Conservation (phyloP, 2,329 filamentous ascomycete species). For the Pseudocercospora fijiensis region DNA sequence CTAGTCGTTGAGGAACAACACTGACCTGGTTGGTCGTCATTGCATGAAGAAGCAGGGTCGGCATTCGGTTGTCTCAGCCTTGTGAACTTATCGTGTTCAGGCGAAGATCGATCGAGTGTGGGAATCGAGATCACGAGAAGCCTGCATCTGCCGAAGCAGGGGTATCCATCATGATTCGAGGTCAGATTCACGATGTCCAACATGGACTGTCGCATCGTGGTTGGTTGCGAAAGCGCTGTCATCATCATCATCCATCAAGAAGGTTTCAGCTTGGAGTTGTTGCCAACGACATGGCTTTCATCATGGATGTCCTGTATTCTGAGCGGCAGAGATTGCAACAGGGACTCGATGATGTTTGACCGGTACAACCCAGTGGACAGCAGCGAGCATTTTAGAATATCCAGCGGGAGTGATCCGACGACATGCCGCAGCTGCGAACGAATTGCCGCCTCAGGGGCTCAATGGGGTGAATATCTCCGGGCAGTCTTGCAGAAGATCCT, state of each 20-base stretch:
- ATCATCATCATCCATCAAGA: too few species aligned
- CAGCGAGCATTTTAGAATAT: neutral
- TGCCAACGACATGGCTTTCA: neutral
- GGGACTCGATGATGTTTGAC: too few species aligned
- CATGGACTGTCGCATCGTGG: neutral
- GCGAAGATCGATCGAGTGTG: too few species aligned
- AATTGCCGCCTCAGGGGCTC: conserved; percentile 22
- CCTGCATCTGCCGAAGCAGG: neutral
- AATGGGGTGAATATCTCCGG: conserved; percentile 16
- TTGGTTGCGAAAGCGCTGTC: neutral
- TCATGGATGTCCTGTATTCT: neutral
- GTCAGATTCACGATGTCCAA: neutral
- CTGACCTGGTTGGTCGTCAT: neutral
- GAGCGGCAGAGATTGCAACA: neutral
- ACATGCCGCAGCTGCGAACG: conserved; percentile 22
- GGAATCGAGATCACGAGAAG: neutral
- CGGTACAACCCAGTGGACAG: neutral
- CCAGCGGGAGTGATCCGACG: conserved; percentile 7
- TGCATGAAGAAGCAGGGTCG: neutral
- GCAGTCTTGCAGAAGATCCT: conserved; percentile 19
- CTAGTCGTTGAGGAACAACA: neutral
- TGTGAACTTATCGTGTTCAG: too few species aligned
- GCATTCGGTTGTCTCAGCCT: neutral
- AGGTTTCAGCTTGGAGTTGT: neutral
- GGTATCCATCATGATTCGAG: neutral